A percentile compares a stretch with the other conserved stretches of the same genome.
Conservation (phyloP, 139 green algal species). For the Volvox africanus region DNA sequence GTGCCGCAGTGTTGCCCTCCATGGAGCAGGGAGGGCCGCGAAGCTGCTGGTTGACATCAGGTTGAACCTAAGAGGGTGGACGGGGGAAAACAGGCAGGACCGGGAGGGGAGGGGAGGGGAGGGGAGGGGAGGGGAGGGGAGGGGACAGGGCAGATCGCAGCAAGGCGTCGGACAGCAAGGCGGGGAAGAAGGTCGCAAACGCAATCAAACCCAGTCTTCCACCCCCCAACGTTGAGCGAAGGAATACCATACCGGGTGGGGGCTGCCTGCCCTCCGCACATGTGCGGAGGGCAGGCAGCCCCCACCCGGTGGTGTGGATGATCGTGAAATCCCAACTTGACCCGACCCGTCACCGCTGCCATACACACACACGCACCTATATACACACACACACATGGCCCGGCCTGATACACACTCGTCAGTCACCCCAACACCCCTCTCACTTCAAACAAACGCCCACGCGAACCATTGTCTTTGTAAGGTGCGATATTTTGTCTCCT, state of each 20-base stretch:
- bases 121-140: neutral
- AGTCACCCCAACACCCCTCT: neutral
- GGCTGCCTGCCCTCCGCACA: neutral
- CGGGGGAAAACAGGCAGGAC: neutral
- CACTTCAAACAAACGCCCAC: neutral
- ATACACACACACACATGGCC: neutral
- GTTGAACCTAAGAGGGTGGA: constrained; percentile 67
- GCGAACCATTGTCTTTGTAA: too few relatives aligned
- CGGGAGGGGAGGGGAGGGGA: neutral
- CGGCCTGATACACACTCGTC: neutral
- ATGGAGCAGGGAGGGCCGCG: constrained; percentile 76
- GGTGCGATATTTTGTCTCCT: too few relatives aligned
- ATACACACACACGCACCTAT: neutral
- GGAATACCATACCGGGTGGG: too few relatives aligned
- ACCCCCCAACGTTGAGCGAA: too few relatives aligned
- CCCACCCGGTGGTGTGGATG: too few relatives aligned
- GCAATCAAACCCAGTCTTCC: neutral
- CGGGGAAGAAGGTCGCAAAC: neutral
- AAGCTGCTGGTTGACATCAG: constrained; percentile 84
- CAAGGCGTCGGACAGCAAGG: too few relatives aligned
- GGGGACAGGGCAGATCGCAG: neutral
- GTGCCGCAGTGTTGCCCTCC: constrained; percentile 69
- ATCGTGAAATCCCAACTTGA: too few relatives aligned
- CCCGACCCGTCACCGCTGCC: too few relatives aligned
- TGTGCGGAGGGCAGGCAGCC: neutral